Evolutionary conservation across 225 moss, liverwort and hornwort genomes (phyloP).

Genomic region (Climacium dendroides): DNA sequence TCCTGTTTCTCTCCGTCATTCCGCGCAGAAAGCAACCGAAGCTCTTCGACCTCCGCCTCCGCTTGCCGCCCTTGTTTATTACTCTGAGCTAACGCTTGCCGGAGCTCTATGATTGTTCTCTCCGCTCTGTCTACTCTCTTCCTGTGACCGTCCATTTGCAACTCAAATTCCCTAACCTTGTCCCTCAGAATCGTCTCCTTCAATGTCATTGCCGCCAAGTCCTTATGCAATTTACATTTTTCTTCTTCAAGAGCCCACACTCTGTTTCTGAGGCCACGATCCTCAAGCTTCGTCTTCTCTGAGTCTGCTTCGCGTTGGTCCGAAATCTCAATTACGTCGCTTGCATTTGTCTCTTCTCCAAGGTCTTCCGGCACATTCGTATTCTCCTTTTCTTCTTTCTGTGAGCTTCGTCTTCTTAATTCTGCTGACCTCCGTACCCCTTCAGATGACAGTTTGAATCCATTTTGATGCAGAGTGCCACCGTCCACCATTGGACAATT

Average conservation of each 20-base stretch:
- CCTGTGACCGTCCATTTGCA: slow-evolving; percentile 88
- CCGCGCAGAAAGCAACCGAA: slow-evolving; percentile 46
- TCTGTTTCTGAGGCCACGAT: slow-evolving; percentile 47
- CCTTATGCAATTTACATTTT: slow-evolving; percentile 60
- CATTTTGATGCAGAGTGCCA: slow-evolving; percentile 16
- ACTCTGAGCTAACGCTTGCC: slow-evolving; percentile 59
- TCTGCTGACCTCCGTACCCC: slow-evolving; percentile 22
- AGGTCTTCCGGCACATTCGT: slow-evolving; percentile 27
- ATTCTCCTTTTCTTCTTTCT: slow-evolving; percentile 46
- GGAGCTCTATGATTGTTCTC: slow-evolving; percentile 75
- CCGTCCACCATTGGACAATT: slow-evolving; percentile 12
- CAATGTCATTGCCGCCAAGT: slow-evolving; percentile 41
- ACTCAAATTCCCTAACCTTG: slow-evolving; percentile 84
- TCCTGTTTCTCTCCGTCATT: slow-evolving; percentile 65
- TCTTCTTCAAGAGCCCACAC: slow-evolving; percentile 76
- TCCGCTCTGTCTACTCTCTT: slow-evolving; percentile 92
- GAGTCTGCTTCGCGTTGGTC: slow-evolving; percentile 23
- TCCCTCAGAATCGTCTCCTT: slow-evolving; percentile 67
- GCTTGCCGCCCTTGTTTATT: slow-evolving; percentile 66
- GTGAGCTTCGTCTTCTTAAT: not conserved
- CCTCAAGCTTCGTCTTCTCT: slow-evolving; percentile 33
- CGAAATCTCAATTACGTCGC: slow-evolving; percentile 14
- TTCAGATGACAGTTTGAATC: slow-evolving; percentile 17
- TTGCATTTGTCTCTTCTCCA: slow-evolving; percentile 26
- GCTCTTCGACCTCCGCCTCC: slow-evolving; percentile 56